phyloP scores from a whole-genome alignment of 2,329 filamentous ascomycete species.

The Alternaria solani region DNA sequence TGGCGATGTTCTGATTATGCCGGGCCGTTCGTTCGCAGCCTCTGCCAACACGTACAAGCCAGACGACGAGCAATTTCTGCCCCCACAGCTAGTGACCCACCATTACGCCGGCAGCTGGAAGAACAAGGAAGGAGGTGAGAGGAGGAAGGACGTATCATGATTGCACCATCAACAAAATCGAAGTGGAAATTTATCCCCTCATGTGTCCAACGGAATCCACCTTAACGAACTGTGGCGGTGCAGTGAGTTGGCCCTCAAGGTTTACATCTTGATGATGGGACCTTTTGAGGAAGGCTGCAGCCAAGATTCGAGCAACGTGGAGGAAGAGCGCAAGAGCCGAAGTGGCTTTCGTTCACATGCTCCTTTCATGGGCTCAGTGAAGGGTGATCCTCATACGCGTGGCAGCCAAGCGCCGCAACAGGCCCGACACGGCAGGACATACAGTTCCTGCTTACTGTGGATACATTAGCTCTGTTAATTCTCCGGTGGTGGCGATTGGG shows the following conservation, averaged over 20 bases:
- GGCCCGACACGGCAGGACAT: neutral
- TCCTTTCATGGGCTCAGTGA: neutral
- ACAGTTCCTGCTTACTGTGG: neutral
- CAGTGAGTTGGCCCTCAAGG: too few relatives aligned
- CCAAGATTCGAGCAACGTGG: too few relatives aligned
- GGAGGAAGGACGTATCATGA: neutral
- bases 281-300: too few relatives aligned
- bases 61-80: conserved; percentile 12
- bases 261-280: too few relatives aligned
- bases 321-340: too few relatives aligned
- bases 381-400: neutral
- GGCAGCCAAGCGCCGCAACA: neutral
- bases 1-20: conserved; percentile 38
- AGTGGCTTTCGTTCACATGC: too few relatives aligned
- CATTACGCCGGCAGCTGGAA: conserved; percentile 36
- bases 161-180: too few relatives aligned
- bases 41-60: conserved; percentile 22
- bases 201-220: too few relatives aligned
- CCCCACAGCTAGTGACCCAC: conserved; percentile 22
- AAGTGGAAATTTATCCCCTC: too few relatives aligned
- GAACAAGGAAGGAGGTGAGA: conserved; percentile 28
- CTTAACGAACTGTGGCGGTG: too few relatives aligned
- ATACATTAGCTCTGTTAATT: neutral
- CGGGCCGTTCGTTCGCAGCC: conserved; percentile 26
- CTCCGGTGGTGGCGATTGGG: neutral